Percentiles rank a stretch among this genome's conserved stretches.
Evolutionary conservation across 1,284 basidiomycete genomes (phyloP).

Genomic region (Cutaneotrichosporon cutaneum): DNA sequence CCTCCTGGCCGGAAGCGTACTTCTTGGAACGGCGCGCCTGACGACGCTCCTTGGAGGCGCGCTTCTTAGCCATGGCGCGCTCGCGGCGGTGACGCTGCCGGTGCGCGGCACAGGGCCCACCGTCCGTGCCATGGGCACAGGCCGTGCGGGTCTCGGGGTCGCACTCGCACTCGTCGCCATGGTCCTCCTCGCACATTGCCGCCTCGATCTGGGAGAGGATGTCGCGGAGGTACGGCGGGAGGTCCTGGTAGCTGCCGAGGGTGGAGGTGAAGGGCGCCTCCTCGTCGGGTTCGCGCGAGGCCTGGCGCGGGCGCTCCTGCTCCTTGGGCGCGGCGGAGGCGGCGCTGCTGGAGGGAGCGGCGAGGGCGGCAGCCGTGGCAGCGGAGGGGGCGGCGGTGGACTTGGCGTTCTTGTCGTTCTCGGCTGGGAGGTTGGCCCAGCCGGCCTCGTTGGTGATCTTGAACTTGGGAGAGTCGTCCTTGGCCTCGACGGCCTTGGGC

Average conservation of each 20-base stretch:
- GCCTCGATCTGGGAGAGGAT: constrained; percentile 31
- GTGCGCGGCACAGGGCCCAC: constrained; percentile 2
- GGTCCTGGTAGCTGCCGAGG: constrained; percentile 28
- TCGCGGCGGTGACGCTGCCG: constrained; percentile 1
- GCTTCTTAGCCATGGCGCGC: constrained; percentile 24
- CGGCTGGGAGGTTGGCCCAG: background rate
- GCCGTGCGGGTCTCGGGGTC: constrained; percentile 5
- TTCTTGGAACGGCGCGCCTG: constrained; percentile 3
- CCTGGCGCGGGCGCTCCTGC: background rate
- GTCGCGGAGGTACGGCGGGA: constrained; percentile 33
- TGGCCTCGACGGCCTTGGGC: background rate
- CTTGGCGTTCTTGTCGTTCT: constrained; percentile 12
- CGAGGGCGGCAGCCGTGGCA: constrained; percentile 2
- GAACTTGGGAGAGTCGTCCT: background rate
- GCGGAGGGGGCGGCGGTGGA: background rate
- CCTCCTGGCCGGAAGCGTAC: constrained; percentile 7
- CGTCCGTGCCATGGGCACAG: constrained; percentile 12
- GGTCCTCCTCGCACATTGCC: constrained; percentile 10
- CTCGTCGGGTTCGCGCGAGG: constrained; percentile 12
- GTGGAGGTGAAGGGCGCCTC: constrained; percentile 29
- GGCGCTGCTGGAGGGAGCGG: constrained; percentile 9
- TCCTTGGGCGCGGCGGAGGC: background rate
- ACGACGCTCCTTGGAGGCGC: constrained; percentile 1
- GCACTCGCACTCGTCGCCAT: constrained; percentile 15
- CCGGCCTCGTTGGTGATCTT: background rate